Evolutionary conservation across 1,284 basidiomycete genomes (phyloP).

Genomic region (Fomitopsis pinicola): DNA sequence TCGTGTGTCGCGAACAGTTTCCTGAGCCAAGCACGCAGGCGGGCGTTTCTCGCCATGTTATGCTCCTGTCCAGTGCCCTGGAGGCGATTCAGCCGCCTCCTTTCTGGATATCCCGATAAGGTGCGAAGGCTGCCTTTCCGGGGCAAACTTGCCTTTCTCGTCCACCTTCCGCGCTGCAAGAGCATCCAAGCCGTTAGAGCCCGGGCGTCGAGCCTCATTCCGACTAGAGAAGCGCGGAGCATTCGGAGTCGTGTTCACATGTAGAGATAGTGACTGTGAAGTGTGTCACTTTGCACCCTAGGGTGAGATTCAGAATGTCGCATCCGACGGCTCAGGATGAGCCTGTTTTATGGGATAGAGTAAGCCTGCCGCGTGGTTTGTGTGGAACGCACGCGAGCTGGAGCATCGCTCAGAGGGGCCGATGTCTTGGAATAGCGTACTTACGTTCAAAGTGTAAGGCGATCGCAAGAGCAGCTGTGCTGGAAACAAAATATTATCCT

Average conservation of each 20-base stretch:
- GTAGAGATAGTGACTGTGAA: background rate
- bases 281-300: background rate
- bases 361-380: background rate
- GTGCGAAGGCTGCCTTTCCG: slow-evolving; percentile 6
- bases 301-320: background rate
- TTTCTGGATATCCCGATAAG: background rate
- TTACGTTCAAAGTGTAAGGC: too few relatives aligned
- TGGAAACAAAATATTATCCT: too few relatives aligned
- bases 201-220: background rate
- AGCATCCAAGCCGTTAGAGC: background rate
- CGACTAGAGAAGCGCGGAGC: too few relatives aligned
- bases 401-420: too few relatives aligned
- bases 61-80: background rate
- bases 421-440: too few relatives aligned
- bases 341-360: background rate
- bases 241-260: too few relatives aligned
- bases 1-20: too few relatives aligned
- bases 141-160: slow-evolving; percentile 3
- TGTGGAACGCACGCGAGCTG: background rate
- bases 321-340: background rate
- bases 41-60: background rate
- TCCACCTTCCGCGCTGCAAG: background rate
- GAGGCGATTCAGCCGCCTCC: background rate
- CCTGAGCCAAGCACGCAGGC: background rate
- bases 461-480: too few relatives aligned